Evolutionary conservation across 2,329 filamentous ascomycete genomes (phyloP).

Genomic region (Colletotrichum graminicola): DNA sequence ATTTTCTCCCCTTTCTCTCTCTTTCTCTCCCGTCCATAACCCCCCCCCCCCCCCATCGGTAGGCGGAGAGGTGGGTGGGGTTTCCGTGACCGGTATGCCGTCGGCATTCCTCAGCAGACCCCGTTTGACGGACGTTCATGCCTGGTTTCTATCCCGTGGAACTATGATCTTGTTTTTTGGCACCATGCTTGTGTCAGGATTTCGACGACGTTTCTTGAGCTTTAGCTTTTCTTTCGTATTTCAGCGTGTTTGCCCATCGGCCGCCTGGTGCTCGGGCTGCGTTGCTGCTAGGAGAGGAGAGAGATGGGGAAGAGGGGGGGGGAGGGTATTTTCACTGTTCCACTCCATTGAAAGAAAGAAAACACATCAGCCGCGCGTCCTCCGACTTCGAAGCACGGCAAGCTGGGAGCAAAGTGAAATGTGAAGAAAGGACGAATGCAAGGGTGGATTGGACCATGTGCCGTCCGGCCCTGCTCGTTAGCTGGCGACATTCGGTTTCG

Average conservation of each 20-base stretch:
- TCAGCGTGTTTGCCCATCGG: background rate
- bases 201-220: background rate
- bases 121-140: background rate
- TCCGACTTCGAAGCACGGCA: background rate
- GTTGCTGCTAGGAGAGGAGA: background rate
- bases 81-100: background rate
- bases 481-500: background rate
- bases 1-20: background rate
- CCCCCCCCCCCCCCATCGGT: too few species aligned
- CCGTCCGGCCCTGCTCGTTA: background rate
- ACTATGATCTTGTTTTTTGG: background rate
- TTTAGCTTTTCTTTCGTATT: background rate
- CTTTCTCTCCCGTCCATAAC: background rate
- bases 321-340: slow-evolving; percentile 19
- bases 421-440: background rate
- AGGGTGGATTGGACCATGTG: background rate
- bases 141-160: background rate
- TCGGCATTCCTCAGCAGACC: background rate
- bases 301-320: too few species aligned
- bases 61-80: slow-evolving; percentile 15
- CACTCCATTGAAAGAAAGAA: background rate
- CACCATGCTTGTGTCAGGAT: too few species aligned
- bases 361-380: slow-evolving; percentile 13
- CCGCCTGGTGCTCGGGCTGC: slow-evolving; percentile 28
- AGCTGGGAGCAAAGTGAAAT: background rate